Base-by-base conservation (phyloP, 2,329 filamentous ascomycete genomes). In the Aschersonia sp. region DNA sequence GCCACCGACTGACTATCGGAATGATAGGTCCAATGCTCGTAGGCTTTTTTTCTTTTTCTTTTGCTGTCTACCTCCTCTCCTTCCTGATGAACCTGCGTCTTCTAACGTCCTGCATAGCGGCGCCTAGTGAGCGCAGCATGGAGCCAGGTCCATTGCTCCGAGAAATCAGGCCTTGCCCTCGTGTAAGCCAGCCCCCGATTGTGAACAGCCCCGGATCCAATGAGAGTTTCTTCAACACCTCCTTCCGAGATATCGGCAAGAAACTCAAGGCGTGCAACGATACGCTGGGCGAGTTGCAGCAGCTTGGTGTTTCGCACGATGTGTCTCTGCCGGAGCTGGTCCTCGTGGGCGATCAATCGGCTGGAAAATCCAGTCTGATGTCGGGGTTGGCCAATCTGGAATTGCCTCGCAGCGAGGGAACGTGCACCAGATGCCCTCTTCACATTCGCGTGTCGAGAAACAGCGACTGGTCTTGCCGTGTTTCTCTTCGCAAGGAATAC, bases 341-440 rank as follows among this genome's bases (percentile, higher is more conserved):
- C 5, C 76, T 94, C 0, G 79, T 94, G 0, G 88, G 88, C 0
- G 87, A 94, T 45, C 88, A 95, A 57, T 85, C 79, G 0, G 83
- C 87, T 0, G 89, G 88, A 0, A 95, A 95, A 59, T 87, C 81
- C 0, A 87, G 68, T 31, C 58, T 76, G 5, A 76, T 76, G 73
- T 80, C 80, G 10, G 80, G 76, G 0, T 74, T 84, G 44, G 71
- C 74, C 0, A 83, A 81, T 4, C 81, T 92, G 30, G 79, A 80
- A 22, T 76, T 90, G 0, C 87, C 87, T 0, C 73, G 83, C 2
- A 77, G 74, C 41, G 74, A 76, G 4, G 83, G 82, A 0, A 84
- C 83, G 0, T 94, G 88, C 56, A 95, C 88, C 0, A 68, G 83
- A 0, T 94, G 86, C 49, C 87, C 87, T 0, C 73, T 94, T 0